Conservation (phyloP, 768 basidiomycete genomes). For the Tephrocybe sp. region DNA sequence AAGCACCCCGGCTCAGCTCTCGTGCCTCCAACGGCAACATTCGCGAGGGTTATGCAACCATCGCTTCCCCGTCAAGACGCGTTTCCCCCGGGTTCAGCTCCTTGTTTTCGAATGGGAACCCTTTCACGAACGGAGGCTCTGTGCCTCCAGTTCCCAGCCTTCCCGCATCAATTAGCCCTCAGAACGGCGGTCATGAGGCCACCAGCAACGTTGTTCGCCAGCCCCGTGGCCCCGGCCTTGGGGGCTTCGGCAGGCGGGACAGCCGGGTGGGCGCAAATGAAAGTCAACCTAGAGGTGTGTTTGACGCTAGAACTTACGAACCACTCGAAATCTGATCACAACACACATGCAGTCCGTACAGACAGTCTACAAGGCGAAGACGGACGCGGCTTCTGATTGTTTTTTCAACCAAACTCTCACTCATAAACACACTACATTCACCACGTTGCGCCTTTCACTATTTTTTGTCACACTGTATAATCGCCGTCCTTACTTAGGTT, state of each 20-base stretch:
- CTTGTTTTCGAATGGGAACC: constrained; percentile 60
- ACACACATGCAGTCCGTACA: constrained; percentile 35
- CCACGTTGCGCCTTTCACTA: constrained; percentile 13
- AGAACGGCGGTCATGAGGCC: constrained; percentile 47
- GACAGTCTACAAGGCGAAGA: constrained; percentile 46
- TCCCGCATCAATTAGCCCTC: constrained; percentile 53
- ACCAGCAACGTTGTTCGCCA: constrained; percentile 71
- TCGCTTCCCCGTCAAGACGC: constrained; percentile 79
- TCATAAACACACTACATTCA: constrained; percentile 18
- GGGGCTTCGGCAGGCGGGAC: constrained; percentile 74
- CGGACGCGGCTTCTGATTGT: constrained; percentile 39
- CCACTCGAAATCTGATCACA: constrained; percentile 75
- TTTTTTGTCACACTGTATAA: constrained; percentile 26
- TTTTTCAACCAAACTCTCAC: constrained; percentile 14
- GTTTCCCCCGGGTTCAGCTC: constrained; percentile 69
- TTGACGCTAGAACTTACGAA: constrained; percentile 86
- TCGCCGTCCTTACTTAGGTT: constrained; percentile 26
- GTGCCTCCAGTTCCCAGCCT: constrained; percentile 82
- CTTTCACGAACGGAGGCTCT: constrained; percentile 37
- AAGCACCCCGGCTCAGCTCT: constrained; percentile 75
- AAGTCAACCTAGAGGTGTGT: constrained; percentile 59
- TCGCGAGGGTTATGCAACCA: constrained; percentile 83
- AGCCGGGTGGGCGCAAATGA: constrained; percentile 51
- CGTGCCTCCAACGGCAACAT: constrained; percentile 90
- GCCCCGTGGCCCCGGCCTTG: constrained; percentile 78